Evolutionary conservation across 139 green algal genomes (phyloP).

Genomic region (Tetraselmis chui): DNA sequence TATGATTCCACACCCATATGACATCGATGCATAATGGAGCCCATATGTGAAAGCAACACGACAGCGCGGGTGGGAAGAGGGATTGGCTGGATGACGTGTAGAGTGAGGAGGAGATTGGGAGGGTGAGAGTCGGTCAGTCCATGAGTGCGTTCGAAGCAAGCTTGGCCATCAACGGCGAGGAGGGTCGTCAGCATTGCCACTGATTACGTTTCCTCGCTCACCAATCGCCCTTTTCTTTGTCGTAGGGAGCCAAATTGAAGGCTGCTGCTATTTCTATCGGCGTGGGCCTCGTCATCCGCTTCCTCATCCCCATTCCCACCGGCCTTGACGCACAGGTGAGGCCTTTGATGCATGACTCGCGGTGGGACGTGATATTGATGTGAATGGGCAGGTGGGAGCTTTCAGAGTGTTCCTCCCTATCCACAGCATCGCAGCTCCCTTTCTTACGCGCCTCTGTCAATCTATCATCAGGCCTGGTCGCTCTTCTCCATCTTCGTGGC

Average conservation of each 20-base stretch:
- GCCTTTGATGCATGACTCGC: neutral
- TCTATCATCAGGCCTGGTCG: slow-evolving; percentile 82
- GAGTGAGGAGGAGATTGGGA: no score
- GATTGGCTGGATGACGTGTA: no score
- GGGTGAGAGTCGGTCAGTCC: no score
- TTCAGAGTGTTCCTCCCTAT: neutral
- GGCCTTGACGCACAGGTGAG: slow-evolving; percentile 41
- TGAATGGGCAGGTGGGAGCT: neutral
- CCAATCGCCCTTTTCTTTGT: neutral
- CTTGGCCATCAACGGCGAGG: neutral
- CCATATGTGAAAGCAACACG: no score
- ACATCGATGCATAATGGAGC: no score
- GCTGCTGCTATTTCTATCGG: slow-evolving; percentile 57
- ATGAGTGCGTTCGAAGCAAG: no score
- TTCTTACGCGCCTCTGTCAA: slow-evolving; percentile 18
- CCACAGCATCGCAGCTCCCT: no score
- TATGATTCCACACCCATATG: neutral
- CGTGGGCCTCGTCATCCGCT: slow-evolving; percentile 74
- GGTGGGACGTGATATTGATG: no score
- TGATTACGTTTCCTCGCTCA: no score
- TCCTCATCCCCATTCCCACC: slow-evolving; percentile 73
- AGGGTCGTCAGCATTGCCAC: neutral
- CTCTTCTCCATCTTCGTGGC: slow-evolving; percentile 91
- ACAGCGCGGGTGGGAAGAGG: no score
- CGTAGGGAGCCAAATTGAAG: slow-evolving; percentile 30